These are phyloP conservation scores for Hordeum pubiflorum DNA, from an alignment of 202 grass and related monocot species.

Conservation along the genomic window DNA sequence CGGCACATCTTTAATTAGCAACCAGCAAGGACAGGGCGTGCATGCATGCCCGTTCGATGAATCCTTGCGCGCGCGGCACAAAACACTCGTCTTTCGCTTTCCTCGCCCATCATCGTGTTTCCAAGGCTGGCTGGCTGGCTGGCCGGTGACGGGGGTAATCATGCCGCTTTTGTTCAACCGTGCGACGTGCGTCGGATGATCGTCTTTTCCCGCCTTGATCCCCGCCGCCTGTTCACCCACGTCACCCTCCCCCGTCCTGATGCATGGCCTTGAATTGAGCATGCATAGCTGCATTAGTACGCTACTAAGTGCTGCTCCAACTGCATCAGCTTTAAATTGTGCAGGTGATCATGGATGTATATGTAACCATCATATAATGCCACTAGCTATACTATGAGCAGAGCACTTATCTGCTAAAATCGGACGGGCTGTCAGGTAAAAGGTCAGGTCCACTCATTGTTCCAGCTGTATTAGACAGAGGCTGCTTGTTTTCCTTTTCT, in stretches of 20 bases:
- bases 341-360: background rate
- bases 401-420: slow-evolving; percentile 11
- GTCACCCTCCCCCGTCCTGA: background rate
- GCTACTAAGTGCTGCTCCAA: background rate
- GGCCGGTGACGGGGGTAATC: slow-evolving; percentile 18
- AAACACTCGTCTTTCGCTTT: slow-evolving; percentile 38
- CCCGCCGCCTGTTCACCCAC: background rate
- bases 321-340: background rate
- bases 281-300: background rate
- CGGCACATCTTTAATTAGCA: background rate
- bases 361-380: background rate
- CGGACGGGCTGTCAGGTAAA: slow-evolving; percentile 27
- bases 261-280: background rate
- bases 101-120: slow-evolving; percentile 34
- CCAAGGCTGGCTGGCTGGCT: background rate
- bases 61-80: slow-evolving; percentile 14
- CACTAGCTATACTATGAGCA: background rate
- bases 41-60: background rate
- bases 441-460: slow-evolving; percentile 37
- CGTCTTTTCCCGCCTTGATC: background rate
- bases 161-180: slow-evolving; percentile 38
- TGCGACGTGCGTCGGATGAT: slow-evolving; percentile 21
- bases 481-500: slow-evolving; percentile 28
- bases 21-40: background rate
- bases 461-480: slow-evolving; percentile 39